Conservation (phyloP, 768 basidiomycete species). For the Naganishia antarctica region DNA sequence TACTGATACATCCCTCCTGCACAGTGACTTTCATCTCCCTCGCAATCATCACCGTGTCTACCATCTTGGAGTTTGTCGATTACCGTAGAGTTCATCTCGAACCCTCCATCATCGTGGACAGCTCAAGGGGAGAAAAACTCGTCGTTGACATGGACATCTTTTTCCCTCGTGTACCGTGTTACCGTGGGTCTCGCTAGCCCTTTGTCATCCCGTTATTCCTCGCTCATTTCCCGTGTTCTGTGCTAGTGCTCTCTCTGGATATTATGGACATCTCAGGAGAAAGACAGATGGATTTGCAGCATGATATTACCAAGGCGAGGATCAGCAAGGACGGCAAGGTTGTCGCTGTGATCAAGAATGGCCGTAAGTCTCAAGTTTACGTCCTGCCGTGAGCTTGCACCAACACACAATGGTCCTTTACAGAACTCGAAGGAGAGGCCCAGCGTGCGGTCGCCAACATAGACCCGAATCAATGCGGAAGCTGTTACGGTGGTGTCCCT, state of each 20-base stretch:
- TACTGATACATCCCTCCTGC: constrained; percentile 8
- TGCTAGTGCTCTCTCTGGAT: constrained; percentile 82
- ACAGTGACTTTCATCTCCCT: constrained; percentile 86
- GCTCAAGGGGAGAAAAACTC: constrained; percentile 88
- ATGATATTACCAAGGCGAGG: constrained; percentile 80
- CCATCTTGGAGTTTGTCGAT: constrained; percentile 90
- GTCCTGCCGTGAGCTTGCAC: background rate
- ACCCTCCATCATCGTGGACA: constrained; percentile 86
- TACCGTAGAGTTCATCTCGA: constrained; percentile 81
- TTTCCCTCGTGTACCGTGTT: constrained; percentile 95
- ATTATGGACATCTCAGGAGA: constrained; percentile 98
- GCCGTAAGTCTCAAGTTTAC: constrained; percentile 32
- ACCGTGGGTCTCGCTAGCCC: constrained; percentile 60
- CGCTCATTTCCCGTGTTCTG: background rate
- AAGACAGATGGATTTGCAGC: constrained; percentile 77
- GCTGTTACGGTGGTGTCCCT: constrained; percentile 78
- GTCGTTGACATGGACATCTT: constrained; percentile 86
- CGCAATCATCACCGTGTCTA: constrained; percentile 85
- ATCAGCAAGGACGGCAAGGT: constrained; percentile 59
- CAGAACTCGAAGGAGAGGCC: constrained; percentile 77
- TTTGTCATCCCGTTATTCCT: background rate
- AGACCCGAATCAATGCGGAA: constrained; percentile 71
- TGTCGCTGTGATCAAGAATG: constrained; percentile 51
- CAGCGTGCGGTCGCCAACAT: constrained; percentile 53
- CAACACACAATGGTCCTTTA: constrained; percentile 25